Percentiles rank a stretch among this genome's conserved stretches.
phyloP scores from a whole-genome alignment of 2,329 filamentous ascomycete genomes.

The Tolypocladium guangdongense region DNA sequence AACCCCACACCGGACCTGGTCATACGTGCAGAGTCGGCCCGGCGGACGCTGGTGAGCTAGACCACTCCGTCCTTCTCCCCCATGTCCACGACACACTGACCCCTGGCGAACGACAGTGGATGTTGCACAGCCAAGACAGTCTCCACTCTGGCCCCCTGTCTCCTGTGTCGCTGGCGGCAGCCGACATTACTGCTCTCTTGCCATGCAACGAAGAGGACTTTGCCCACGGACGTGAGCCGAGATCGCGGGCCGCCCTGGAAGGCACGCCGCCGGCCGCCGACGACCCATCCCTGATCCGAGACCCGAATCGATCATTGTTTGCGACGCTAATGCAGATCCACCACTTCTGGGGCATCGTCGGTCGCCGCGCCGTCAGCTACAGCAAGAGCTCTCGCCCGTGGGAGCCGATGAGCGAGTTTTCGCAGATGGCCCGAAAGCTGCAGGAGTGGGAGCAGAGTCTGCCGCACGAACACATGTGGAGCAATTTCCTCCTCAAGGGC shows the following conservation, averaged over 20 bases:
- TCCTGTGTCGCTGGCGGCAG: slow-evolving; percentile 37
- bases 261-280: slow-evolving; percentile 39
- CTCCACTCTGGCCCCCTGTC: slow-evolving; percentile 41
- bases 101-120: slow-evolving; percentile 31
- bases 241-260: slow-evolving; percentile 39
- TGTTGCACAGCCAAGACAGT: slow-evolving; percentile 48
- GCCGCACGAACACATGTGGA: slow-evolving; percentile 37
- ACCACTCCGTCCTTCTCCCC: neutral
- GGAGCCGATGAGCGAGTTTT: slow-evolving; percentile 37
- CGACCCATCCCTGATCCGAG: slow-evolving; percentile 30
- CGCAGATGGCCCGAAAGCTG: slow-evolving; percentile 29
- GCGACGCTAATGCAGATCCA: slow-evolving; percentile 45
- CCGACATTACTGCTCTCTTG: slow-evolving; percentile 43
- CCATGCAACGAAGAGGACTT: slow-evolving; percentile 44
- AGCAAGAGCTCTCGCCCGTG: slow-evolving; percentile 33
- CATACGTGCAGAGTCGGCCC: slow-evolving; percentile 42
- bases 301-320: slow-evolving; percentile 39
- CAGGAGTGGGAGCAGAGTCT: slow-evolving; percentile 36
- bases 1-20: slow-evolving; percentile 33
- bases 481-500: slow-evolving; percentile 26
- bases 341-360: slow-evolving; percentile 41
- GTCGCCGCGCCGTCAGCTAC: slow-evolving; percentile 34
- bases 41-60: slow-evolving; percentile 37
- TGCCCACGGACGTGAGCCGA: slow-evolving; percentile 33
- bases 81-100: neutral